Base-by-base conservation (phyloP, 2,329 filamentous ascomycete species). In the Pestalotiopsis sp. region DNA sequence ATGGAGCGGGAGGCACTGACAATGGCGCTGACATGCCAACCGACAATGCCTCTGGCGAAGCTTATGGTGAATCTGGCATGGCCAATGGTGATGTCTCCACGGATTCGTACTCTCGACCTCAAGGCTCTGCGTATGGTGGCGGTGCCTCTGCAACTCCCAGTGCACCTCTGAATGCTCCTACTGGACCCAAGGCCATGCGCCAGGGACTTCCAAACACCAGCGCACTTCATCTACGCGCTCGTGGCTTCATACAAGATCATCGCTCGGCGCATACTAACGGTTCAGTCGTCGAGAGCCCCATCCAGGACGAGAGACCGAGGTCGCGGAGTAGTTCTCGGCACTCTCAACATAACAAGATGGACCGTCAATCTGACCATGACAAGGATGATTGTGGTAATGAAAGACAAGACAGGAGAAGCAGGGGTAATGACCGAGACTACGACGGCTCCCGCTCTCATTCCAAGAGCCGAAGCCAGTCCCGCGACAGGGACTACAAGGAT, bases 121-220 rank as follows among this genome's bases (percentile, higher is more conserved):
- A 74, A 71, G 73, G 74, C 66, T 71, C 70, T 69, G 65, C 73
- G 68, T 70, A 71, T 72, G 72, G 71, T 63, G 72, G 59, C 58
- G 74, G 72, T 65, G 71, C 25, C 6, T 39, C 73, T 68, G 69
- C 71, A 69, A 72, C 74, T 27, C 79, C 79, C 25, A 82, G 82
- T 71, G 82, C 85, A 65, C 89, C 89, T 59, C 80, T 90, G 81
- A 94, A 86, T 82, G 96, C 96, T 36, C 96, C 96, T 36, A 97
- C 92, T 67, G 96, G 95, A 11, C 96, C 96, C 62, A 95, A 96
- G 81, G 96, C 96, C 20, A 97, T 98, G 94, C 89, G 95, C 71
- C 92, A 96, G 80, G 94, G 94, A 38, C 84, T 94, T 12, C 92
- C 93, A 65, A 97, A 97, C 79, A 95, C 91, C 68, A 93, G 92